Conservation (phyloP, 306 rosid species). For the Medicago truncatula region DNA sequence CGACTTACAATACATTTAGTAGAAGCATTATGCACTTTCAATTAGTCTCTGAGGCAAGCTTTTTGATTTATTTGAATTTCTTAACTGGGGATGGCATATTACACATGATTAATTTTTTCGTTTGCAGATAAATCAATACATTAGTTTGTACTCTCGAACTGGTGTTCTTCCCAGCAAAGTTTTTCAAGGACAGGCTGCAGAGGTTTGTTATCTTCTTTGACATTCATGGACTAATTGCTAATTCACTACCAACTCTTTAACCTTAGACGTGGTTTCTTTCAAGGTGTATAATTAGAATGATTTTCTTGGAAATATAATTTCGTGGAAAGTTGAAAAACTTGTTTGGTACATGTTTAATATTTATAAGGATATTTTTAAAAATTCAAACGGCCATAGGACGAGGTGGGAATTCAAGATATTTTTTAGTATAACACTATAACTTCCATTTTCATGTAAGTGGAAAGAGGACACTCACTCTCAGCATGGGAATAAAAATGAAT, state of each 20-base stretch:
- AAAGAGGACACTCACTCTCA: not conserved
- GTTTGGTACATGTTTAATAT: not conserved
- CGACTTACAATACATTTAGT: not conserved
- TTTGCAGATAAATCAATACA: conserved; percentile 77
- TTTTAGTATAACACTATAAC: no score
- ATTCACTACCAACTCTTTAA: not conserved
- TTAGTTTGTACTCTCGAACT: conserved; percentile 69
- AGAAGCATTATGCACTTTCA: conserved; percentile 24
- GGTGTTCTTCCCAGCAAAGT: conserved; percentile 83
- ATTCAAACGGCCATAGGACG: not conserved
- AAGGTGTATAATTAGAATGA: not conserved
- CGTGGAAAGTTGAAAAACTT: not conserved
- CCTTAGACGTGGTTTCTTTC: conserved; percentile 3
- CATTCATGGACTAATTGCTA: conserved; percentile 27
- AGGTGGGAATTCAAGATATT: no score
- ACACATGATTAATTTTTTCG: conserved; percentile 19
- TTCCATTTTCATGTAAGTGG: not conserved
- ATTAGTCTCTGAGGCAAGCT: conserved; percentile 10
- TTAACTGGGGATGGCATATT: conserved; percentile 16
- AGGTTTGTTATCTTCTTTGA: conserved; percentile 58
- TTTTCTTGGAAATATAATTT: not conserved
- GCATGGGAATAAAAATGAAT: not conserved
- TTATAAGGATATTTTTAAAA: not conserved
- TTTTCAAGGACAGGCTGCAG: conserved; percentile 78
- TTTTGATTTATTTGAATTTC: conserved; percentile 4